A percentile compares a stretch with the other conserved stretches of the same genome.
phyloP scores from a whole-genome alignment of 2,329 filamentous ascomycete genomes.

The Diaporthe nobilis region DNA sequence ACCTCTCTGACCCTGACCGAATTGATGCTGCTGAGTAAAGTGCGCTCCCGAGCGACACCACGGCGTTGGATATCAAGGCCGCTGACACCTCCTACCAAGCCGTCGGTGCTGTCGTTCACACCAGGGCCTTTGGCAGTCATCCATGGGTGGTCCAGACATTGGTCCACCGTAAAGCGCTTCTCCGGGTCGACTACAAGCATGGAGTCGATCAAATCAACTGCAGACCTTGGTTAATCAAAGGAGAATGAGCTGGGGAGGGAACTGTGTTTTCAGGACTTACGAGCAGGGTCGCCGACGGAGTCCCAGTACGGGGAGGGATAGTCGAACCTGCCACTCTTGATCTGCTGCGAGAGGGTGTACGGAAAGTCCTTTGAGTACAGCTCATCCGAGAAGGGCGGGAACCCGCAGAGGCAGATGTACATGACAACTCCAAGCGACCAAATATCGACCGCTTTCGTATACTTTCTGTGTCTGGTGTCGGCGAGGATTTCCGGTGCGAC shows the following conservation, averaged over 20 bases:
- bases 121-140: conserved; percentile 73
- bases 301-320: conserved; percentile 99
- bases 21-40: conserved; percentile 86
- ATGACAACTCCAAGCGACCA: conserved; percentile 98
- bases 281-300: conserved; percentile 84
- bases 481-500: conserved; percentile 96
- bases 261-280: conserved; percentile 56
- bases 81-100: conserved; percentile 88
- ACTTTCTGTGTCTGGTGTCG: conserved; percentile 84
- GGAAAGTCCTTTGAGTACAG: conserved; percentile 86
- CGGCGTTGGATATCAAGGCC: conserved; percentile 87
- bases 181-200: conserved; percentile 94
- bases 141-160: conserved; percentile 95
- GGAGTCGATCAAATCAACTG: conserved; percentile 89
- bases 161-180: conserved; percentile 87
- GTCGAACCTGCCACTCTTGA: conserved; percentile 89
- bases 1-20: conserved; percentile 73
- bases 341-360: conserved; percentile 89
- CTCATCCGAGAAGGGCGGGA: conserved; percentile 97
- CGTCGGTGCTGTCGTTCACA: conserved; percentile 89
- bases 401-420: conserved; percentile 97
- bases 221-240: conserved; percentile 9
- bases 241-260: neutral
- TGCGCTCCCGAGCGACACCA: conserved; percentile 85
- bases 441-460: conserved; percentile 94